Base-by-base conservation (phyloP, 2,329 filamentous ascomycete genomes). In the Ceratocystis lukuohia region DNA sequence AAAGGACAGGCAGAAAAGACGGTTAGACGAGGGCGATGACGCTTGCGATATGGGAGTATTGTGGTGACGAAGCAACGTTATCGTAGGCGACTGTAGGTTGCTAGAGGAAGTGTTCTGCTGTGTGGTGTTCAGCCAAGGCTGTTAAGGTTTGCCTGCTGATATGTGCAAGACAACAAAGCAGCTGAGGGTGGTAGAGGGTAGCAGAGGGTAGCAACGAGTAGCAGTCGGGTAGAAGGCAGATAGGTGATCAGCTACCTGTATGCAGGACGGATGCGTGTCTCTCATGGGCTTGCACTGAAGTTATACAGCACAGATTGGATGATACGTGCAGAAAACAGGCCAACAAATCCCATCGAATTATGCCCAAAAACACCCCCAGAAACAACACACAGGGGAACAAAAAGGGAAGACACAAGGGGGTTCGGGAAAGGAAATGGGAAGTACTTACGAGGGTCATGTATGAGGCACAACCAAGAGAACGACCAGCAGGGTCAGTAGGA, bases 261-360 rank as follows among this genome's bases (percentile, higher is more conserved):
- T 59, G 20, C 48, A 53, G 17, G 48, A 22, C 15, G 25, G 25
- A 53, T 53, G 48, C 48, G 61, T 62, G 61, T 46, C 61, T 62
- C 45, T 46, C 61, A 25, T 20, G 25, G 7, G n/a, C n/a, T 7
- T 25, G 48, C 15, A 41, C 17, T 59, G 30, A 7, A 59, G 28
- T 20, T 59, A 30, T 30, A 59, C 37, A 41, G 37, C 37, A 30
- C 12, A 53, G 5, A 20, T 59, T 59, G 56, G 56, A 59, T n/a
- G 56, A 30, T 59, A n/a, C 17, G 25, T 30, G 30, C 56, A 20
- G 17, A 20, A 37, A 30, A 22, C 56, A 59, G n/a, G 28, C 53
- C 53, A 57, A 17, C 25, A 57, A 30, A n/a, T 17, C 12, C 17
- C 17, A 59, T 33, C 5, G n/a, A 59, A 37, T 41, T 41, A 41